Base-by-base conservation (phyloP, 352 stramenopile species). In the Thraustochytrium sp. region DNA sequence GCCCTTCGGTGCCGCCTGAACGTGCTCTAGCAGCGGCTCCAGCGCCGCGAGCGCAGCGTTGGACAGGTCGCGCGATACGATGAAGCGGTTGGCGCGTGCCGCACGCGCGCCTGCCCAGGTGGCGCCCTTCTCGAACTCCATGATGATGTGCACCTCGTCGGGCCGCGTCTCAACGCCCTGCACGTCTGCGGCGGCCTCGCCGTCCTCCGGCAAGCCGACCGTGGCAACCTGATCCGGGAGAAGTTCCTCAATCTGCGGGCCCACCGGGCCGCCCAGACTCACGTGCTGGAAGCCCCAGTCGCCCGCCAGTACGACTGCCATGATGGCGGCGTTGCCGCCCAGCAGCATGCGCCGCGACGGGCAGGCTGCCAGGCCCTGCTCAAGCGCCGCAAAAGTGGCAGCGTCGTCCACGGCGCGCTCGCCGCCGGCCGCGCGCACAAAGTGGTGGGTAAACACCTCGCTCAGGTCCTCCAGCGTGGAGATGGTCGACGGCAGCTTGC, bases 121-220 rank as follows among this genome's bases (percentile, higher is more conserved):
- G 8, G 46, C 18, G 26, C 68, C 68, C 68, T 80, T 80, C 9
- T 68, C 37, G 26, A 46, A 80, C 51, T 80, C 68, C 53, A 80
- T 65, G 42, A 80, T 80, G n/a, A 80, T 80, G 68, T 80, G 68
- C 34, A 64, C 53, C 31, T 80, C 68, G 31, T 80, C 68, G 8
- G 18, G 21, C 42, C 53, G 63, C 21, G 31, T 63, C n/a, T 80
- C 34, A 51, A 64, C 68, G n/a, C 31, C 40, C 46, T 37, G 2
- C 1, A 51, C 62, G 62, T 75, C 36, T 31, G 63, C 68, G n/a
- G 23, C 48, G 2, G 23, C n/a, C 26, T 11, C 54, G 54, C 26
- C 11, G 5, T 38, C 54, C 5, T 38, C 5, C 31, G 26, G 23
- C 26, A 80, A 34, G 34, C 65, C 13, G 2, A 77, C 31, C 1